These are phyloP conservation scores for Fusarium sublunatum DNA, from an alignment of 2,329 filamentous ascomycete genomes.

Conservation along the genomic window DNA sequence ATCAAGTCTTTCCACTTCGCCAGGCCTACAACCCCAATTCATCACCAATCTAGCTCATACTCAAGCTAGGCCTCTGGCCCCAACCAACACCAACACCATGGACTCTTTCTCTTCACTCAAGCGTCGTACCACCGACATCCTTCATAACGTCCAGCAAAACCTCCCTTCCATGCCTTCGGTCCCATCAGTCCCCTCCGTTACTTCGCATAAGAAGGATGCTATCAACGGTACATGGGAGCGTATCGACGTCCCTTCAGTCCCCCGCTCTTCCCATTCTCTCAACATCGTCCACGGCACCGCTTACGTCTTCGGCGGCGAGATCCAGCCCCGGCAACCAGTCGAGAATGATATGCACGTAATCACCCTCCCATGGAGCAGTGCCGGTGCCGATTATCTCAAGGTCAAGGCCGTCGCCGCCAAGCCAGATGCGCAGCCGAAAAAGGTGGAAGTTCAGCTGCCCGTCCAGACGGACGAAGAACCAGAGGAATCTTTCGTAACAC, in stretches of 20 bases:
- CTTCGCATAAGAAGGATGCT: slow-evolving; percentile 42
- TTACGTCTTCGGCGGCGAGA: slow-evolving; percentile 83
- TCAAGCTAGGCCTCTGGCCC: slow-evolving; percentile 25
- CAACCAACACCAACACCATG: slow-evolving; percentile 41
- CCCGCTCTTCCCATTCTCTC: slow-evolving; percentile 79
- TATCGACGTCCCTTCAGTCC: slow-evolving; percentile 65
- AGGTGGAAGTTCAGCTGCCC: slow-evolving; percentile 27
- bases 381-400: slow-evolving; percentile 68
- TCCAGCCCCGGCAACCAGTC: slow-evolving; percentile 71
- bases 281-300: slow-evolving; percentile 66
- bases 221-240: slow-evolving; percentile 71
- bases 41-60: slow-evolving; percentile 1
- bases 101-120: slow-evolving; percentile 65
- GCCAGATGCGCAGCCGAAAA: slow-evolving; percentile 42
- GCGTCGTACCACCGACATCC: slow-evolving; percentile 65
- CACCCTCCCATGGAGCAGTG: slow-evolving; percentile 67
- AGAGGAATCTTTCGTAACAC: slow-evolving; percentile 42
- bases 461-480: slow-evolving; percentile 17
- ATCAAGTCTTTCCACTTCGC: slow-evolving; percentile 1
- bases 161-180: slow-evolving; percentile 53
- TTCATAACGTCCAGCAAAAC: slow-evolving; percentile 62
- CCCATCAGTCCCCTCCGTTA: slow-evolving; percentile 50
- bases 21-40: neutral
- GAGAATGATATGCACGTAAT: slow-evolving; percentile 79
- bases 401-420: slow-evolving; percentile 62